Percentiles rank a stretch among this genome's conserved stretches.
These are phyloP conservation scores for Rhododendron kiyosumense DNA, from an alignment of 148 eudicot genomes.

Conservation along the genomic window DNA sequence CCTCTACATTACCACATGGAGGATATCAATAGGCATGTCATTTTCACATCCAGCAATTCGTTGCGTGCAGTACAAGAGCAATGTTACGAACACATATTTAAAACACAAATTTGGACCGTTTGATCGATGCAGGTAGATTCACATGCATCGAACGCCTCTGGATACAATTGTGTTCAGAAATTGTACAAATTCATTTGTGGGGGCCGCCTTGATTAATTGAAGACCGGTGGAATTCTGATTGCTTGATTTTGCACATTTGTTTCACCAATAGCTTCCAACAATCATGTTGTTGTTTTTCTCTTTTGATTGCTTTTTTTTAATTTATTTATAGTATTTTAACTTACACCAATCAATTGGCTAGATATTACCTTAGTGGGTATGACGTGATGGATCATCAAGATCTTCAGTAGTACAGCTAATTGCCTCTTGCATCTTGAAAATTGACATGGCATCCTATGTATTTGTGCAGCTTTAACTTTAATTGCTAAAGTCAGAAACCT, in stretches of 20 bases:
- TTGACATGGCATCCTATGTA: not conserved
- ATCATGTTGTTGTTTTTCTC: not conserved
- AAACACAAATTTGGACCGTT: no score
- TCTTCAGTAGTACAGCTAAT: not conserved
- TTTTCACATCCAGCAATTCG: no score
- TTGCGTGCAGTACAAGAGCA: not conserved
- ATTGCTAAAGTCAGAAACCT: not conserved
- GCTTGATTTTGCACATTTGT: not conserved
- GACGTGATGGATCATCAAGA: not conserved
- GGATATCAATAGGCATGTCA: not conserved
- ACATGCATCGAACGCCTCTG: no score
- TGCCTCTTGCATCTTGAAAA: not conserved
- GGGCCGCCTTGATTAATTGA: not conserved
- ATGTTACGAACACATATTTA: no score
- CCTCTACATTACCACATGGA: not conserved
- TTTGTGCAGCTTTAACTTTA: not conserved
- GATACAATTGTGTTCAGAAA: not conserved
- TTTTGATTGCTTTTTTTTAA: not conserved
- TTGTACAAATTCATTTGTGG: not conserved
- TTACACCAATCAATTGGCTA: not conserved
- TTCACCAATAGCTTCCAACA: not conserved
- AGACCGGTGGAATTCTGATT: not conserved
- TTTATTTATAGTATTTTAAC: not conserved
- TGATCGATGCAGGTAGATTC: no score
- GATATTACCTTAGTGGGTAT: not conserved